Conservation (phyloP, 257 asterid genomes). For the Ophiorrhiza pumila region DNA sequence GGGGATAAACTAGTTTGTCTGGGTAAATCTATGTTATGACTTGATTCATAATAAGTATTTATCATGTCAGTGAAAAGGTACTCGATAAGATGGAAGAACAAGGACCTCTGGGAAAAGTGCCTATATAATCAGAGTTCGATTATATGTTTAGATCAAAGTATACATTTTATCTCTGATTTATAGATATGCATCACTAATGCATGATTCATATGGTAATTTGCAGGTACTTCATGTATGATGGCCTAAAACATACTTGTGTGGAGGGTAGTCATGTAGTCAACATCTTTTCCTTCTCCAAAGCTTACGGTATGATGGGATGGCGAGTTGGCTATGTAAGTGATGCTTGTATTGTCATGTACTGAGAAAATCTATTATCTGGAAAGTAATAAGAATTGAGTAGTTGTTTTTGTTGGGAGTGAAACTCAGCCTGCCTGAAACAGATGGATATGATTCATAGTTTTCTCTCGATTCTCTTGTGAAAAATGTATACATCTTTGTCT, state of each 20-base stretch:
- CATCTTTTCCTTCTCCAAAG: conserved; percentile 91
- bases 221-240: conserved; percentile 98
- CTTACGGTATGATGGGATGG: conserved; percentile 99
- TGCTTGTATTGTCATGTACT: not conserved
- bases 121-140: not conserved
- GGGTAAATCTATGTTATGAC: not conserved
- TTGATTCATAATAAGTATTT: not conserved
- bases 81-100: not conserved
- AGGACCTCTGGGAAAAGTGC: not conserved
- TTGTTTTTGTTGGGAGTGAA: not conserved
- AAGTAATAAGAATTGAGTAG: not conserved
- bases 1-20: too few relatives aligned
- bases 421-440: not conserved
- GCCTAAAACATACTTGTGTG: conserved; percentile 67
- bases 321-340: conserved; percentile 96
- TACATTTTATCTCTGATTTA: not conserved
- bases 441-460: not conserved
- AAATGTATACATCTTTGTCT: not conserved
- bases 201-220: conserved; percentile 12
- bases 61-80: not conserved
- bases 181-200: not conserved
- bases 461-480: too few relatives aligned
- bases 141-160: not conserved
- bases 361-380: not conserved
- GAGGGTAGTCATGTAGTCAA: conserved; percentile 85